Conservation (phyloP, 805 yeast species). For the Candida ascalaphidarum region DNA sequence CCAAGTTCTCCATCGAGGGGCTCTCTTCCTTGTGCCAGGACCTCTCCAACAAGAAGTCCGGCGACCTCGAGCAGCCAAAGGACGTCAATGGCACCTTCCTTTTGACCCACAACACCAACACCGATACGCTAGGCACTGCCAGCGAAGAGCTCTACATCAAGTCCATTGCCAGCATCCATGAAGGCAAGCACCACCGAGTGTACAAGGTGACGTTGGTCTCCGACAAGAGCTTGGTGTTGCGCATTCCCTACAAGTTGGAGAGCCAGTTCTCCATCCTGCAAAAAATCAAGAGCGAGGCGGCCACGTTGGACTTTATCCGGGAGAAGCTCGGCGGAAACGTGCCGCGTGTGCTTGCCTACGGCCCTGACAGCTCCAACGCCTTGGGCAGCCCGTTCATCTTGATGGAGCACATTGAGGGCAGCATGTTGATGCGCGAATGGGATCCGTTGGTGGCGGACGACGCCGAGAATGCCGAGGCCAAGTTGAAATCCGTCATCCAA, state of each 20-base stretch:
- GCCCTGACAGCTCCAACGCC: constrained; percentile 52
- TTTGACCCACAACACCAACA: constrained; percentile 41
- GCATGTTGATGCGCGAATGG: constrained; percentile 83
- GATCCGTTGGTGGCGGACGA: constrained; percentile 62
- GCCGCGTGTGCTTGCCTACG: constrained; percentile 68
- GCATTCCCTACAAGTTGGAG: constrained; percentile 79
- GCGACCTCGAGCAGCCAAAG: constrained; percentile 12
- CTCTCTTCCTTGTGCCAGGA: constrained; percentile 44
- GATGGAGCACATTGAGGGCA: constrained; percentile 75
- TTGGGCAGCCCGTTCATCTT: constrained; percentile 69
- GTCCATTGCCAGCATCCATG: constrained; percentile 78
- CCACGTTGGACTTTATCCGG: constrained; percentile 78
- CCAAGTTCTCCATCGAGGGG: constrained; percentile 78
- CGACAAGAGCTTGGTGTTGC: constrained; percentile 56
- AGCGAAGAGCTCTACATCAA: constrained; percentile 44
- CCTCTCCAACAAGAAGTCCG: constrained; percentile 28
- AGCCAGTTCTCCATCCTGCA: constrained; percentile 56
- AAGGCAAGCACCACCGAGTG: constrained; percentile 89
- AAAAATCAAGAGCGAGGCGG: constrained; percentile 81
- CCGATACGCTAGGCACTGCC: constrained; percentile 34
- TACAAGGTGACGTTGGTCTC: constrained; percentile 64
- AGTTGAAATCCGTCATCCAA: constrained; percentile 52
- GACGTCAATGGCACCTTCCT: constrained; percentile 33
- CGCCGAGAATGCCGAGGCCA: constrained; percentile 38
- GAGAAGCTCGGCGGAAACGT: constrained; percentile 58